phyloP scores from a whole-genome alignment of 345 rosid genomes.

The Eucalyptus sp. region DNA sequence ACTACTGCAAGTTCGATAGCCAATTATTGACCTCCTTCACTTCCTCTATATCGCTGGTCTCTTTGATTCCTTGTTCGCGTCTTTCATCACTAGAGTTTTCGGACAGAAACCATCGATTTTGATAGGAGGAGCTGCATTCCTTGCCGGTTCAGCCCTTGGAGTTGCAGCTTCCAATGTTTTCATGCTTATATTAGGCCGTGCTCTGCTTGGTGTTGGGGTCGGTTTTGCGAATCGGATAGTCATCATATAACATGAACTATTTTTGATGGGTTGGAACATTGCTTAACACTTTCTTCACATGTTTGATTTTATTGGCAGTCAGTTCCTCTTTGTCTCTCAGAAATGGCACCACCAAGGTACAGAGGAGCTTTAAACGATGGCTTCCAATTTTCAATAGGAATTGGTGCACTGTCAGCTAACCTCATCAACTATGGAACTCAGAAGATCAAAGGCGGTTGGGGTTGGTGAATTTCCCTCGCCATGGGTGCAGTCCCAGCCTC shows the following conservation, averaged over 20 bases:
- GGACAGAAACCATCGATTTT: conserved; percentile 63
- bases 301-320: conserved; percentile 15
- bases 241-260: neutral
- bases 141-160: conserved; percentile 45
- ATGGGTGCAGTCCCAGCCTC: conserved; percentile 55
- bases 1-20: conserved; percentile 68
- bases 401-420: conserved; percentile 51
- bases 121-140: conserved; percentile 44
- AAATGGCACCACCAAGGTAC: conserved; percentile 69
- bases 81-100: conserved; percentile 28
- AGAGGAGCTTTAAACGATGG: conserved; percentile 74
- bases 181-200: conserved; percentile 58
- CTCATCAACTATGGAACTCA: conserved; percentile 46
- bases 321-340: conserved; percentile 67
- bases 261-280: neutral
- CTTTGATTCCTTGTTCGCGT: conserved; percentile 47
- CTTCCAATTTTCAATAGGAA: conserved; percentile 47
- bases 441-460: conserved; percentile 52
- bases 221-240: conserved; percentile 71
- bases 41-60: conserved; percentile 59
- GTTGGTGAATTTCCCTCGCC: conserved; percentile 71
- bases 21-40: conserved; percentile 63
- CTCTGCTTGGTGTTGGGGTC: conserved; percentile 57
- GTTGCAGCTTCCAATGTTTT: conserved; percentile 33
- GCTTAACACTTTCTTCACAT: neutral